Percentiles rank a stretch among this genome's conserved stretches.
Evolutionary conservation across 768 basidiomycete species (phyloP).

Genomic region (Pleurotus platypus): DNA sequence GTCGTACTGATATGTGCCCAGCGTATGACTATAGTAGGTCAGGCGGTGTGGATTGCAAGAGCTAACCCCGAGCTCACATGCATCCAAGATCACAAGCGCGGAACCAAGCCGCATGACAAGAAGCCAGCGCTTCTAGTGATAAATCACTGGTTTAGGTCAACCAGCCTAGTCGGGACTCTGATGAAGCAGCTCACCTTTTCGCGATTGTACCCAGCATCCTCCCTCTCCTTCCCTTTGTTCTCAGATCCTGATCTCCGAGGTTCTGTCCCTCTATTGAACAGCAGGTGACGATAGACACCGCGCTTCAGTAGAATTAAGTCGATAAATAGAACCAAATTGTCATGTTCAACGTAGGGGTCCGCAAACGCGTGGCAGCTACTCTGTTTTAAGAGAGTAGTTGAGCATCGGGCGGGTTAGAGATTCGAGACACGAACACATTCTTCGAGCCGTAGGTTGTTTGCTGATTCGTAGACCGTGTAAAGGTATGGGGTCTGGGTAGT

Average conservation of each 20-base stretch:
- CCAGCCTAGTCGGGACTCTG: background rate
- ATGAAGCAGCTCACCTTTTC: constrained; percentile 22
- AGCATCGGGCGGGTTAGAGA: constrained; percentile 4
- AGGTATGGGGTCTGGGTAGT: constrained; percentile 60
- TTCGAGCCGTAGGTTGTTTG: constrained; percentile 75
- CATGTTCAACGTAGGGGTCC: constrained; percentile 87
- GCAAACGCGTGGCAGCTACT: constrained; percentile 62
- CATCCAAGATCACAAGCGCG: constrained; percentile 61
- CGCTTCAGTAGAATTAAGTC: constrained; percentile 82
- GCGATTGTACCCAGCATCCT: background rate
- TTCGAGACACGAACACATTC: constrained; percentile 62
- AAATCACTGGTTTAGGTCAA: background rate
- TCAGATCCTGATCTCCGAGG: constrained; percentile 38
- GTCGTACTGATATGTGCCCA: constrained; percentile 67
- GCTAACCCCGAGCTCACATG: constrained; percentile 48
- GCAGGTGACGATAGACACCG: constrained; percentile 76
- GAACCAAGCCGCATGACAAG: constrained; percentile 58
- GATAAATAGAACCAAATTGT: constrained; percentile 64
- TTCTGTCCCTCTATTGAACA: constrained; percentile 74
- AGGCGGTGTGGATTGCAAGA: constrained; percentile 2
- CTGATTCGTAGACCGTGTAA: constrained; percentile 80
- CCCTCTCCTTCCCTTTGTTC: background rate
- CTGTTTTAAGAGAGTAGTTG: constrained; percentile 26
- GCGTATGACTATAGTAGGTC: constrained; percentile 56
- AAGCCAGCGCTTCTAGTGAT: constrained; percentile 51